A percentile compares a stretch with the other conserved stretches of the same genome.
Conservation (phyloP, 768 basidiomycete genomes). For the Boletus sp. region DNA sequence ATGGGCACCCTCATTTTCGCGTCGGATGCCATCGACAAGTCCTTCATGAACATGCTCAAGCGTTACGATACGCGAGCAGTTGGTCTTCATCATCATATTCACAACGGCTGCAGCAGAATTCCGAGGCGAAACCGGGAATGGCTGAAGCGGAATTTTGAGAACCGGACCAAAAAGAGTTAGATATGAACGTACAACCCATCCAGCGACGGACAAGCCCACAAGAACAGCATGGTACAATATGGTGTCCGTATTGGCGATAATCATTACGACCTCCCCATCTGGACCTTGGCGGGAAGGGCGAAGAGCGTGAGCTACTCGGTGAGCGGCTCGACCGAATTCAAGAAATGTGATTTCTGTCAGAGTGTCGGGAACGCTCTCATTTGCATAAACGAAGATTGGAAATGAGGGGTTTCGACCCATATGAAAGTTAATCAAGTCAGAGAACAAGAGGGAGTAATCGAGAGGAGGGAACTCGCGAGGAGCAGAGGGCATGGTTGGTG, state of each 20-base stretch:
- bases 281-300: constrained; percentile 31
- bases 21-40: constrained; percentile 12
- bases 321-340: constrained; percentile 30
- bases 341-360: constrained; percentile 23
- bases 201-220: constrained; percentile 39
- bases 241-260: constrained; percentile 32
- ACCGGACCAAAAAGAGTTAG: constrained; percentile 20
- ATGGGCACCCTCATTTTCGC: background rate
- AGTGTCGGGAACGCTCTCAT: constrained; percentile 8
- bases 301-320: constrained; percentile 39
- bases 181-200: constrained; percentile 31
- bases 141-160: constrained; percentile 21
- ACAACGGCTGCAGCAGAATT: constrained; percentile 43
- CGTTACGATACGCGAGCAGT: constrained; percentile 20
- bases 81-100: constrained; percentile 21
- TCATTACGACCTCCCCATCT: constrained; percentile 20
- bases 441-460: constrained; percentile 21
- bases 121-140: constrained; percentile 39
- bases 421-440: constrained; percentile 27
- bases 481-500: constrained; percentile 1
- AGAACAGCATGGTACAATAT: constrained; percentile 34
- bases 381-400: constrained; percentile 18
- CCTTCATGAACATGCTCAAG: constrained; percentile 16
- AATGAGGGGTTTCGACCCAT: constrained; percentile 23
- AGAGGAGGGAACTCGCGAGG: constrained; percentile 20